Evolutionary conservation across 495 filamentous ascomycete genomes (phyloP).

Genomic region (Tuber umbilicatum): DNA sequence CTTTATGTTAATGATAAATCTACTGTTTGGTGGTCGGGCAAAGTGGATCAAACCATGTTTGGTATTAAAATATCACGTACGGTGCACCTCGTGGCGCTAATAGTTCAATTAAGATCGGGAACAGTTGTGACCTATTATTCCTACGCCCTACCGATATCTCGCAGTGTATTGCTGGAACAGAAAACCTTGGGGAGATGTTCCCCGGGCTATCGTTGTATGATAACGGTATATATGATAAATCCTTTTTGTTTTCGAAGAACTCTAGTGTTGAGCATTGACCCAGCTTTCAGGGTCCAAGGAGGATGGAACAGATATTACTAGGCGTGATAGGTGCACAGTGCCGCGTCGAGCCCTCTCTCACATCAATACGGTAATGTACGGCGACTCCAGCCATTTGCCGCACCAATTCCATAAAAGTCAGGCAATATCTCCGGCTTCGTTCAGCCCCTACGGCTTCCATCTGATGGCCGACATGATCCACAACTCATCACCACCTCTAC

Average conservation of each 20-base stretch:
- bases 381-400: background rate
- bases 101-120: background rate
- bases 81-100: background rate
- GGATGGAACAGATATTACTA: background rate
- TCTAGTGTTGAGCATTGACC: no score
- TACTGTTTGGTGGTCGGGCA: background rate
- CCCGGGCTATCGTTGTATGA: background rate
- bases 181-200: background rate
- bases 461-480: background rate
- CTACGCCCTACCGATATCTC: background rate
- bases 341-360: background rate
- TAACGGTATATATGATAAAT: no score
- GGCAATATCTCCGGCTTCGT: background rate
- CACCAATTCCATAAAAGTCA: background rate
- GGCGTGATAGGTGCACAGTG: background rate
- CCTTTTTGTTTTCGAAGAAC: no score
- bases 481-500: background rate
- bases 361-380: background rate
- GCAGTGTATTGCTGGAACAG: background rate
- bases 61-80: background rate
- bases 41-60: background rate
- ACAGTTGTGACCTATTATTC: background rate
- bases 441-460: background rate
- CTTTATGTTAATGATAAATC: background rate
- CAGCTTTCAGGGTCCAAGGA: no score